Evolutionary conservation across 202 grass and related monocot species (phyloP), one percentile per base, ranked within the genome.

Genomic region (Elaeis oleifera): DNA sequence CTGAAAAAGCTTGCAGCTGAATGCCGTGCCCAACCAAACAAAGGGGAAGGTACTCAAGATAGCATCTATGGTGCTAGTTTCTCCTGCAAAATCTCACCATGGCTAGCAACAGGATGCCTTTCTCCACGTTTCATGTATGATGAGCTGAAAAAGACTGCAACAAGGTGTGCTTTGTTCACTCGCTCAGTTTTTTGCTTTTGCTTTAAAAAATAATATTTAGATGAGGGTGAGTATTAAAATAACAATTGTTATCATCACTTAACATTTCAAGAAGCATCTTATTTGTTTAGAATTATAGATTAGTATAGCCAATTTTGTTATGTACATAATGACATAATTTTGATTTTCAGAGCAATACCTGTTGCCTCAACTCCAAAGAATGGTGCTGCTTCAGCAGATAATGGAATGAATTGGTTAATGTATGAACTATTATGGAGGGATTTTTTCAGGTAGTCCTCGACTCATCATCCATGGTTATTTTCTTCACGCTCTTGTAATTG

Each of bases 1-100:
- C 44, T 92, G 22, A 97, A 86, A 61, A 97, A 92, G 54, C 86
- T 89, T 61, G 88, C 88, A 50, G 59, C 80, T 44, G 94, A 97
- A 80, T 89, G 66, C 51, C 65, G 51, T 51, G 78, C 84, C 60
- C 94, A 97, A 49, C 84, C 79, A 11, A 77, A 82, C 24, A 92
- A 86, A 89, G 60, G 50, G 61, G 77, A 89, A 71, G 70, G 36
- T 59, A 64, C 66, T 57, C 65, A 51, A 26, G 79, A 83, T 67
- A 92, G 71, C 79, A 92, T 92, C 49, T 89, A 97, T 86, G 94
- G 88, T 72, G 85, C 88, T 64, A 92, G 78, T 82, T 97, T 97
- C 81, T 97, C 82, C 17, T 92, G 84, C 80, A 97, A 97, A 86
- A 89, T 97, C 80, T 97, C 94, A 26, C 94, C 94, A 49, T 97